Conservation (phyloP, 148 eudicot genomes). For the Agrostemma githago region DNA sequence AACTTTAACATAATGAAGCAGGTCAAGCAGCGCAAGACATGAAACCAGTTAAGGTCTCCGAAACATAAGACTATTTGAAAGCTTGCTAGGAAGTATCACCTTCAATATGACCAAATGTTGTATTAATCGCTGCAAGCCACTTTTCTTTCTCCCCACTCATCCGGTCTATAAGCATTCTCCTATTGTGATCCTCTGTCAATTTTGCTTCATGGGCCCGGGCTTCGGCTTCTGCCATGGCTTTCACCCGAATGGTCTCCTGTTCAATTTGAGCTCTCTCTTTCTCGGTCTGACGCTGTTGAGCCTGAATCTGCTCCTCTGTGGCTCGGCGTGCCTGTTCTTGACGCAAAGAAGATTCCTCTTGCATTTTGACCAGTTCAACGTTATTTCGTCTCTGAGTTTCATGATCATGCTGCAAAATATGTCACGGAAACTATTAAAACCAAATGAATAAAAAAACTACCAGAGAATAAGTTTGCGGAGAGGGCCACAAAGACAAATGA, state of each 20-base stretch:
- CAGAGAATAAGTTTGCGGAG: background rate
- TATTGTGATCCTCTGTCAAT: slow-evolving; percentile 77
- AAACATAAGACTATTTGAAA: no score
- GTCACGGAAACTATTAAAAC: slow-evolving; percentile 1
- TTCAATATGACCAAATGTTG: slow-evolving; percentile 90
- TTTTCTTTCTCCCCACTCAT: slow-evolving; percentile 87
- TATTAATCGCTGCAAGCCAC: slow-evolving; percentile 97
- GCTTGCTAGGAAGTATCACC: slow-evolving; percentile 35
- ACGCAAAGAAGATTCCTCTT: slow-evolving; percentile 76
- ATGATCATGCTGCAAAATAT: slow-evolving; percentile 63
- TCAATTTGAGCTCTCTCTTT: slow-evolving; percentile 92
- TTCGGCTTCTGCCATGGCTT: slow-evolving; percentile 93
- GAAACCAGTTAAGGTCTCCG: no score
- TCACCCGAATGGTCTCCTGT: slow-evolving; percentile 77
- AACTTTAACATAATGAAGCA: no score
- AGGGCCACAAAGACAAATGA: background rate
- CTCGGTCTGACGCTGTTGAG: slow-evolving; percentile 86
- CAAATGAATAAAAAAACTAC: background rate
- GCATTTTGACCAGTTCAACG: slow-evolving; percentile 80
- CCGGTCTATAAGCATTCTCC: slow-evolving; percentile 69
- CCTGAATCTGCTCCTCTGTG: slow-evolving; percentile 95
- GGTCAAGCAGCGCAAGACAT: no score
- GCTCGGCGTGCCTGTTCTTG: slow-evolving; percentile 77
- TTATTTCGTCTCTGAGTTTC: slow-evolving; percentile 83
- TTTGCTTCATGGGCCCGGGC: slow-evolving; percentile 85